phyloP scores from a whole-genome alignment of 208 protist genomes.

The Leishmania major region DNA sequence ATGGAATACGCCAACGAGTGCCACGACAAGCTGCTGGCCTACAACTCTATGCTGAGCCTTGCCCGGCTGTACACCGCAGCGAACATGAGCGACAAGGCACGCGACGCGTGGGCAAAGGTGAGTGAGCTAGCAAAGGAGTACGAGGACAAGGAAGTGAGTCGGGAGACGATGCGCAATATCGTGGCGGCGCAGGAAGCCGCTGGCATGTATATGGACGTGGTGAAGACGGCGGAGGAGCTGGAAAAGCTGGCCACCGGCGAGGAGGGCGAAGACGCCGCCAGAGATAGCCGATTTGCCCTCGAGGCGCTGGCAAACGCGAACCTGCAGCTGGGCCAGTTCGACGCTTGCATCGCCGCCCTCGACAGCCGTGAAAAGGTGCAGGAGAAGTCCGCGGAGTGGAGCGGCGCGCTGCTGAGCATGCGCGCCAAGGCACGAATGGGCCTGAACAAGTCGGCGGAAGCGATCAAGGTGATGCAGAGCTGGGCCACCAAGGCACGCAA shows the following conservation, averaged over 20 bases:
- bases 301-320: slow-evolving; percentile 83
- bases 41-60: slow-evolving; percentile 76
- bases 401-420: slow-evolving; percentile 62
- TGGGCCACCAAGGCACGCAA: slow-evolving; percentile 79
- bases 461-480: slow-evolving; percentile 76
- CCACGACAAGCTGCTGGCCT: slow-evolving; percentile 74
- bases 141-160: slow-evolving; percentile 81
- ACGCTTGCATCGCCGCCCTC: slow-evolving; percentile 68
- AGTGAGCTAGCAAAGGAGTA: slow-evolving; percentile 82
- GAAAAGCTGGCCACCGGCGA: slow-evolving; percentile 54
- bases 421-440: slow-evolving; percentile 78
- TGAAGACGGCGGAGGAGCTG: slow-evolving; percentile 77
- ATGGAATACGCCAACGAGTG: slow-evolving; percentile 70
- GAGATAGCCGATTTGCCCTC: slow-evolving; percentile 78
- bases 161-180: slow-evolving; percentile 89
- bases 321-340: slow-evolving; percentile 82
- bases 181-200: slow-evolving; percentile 66
- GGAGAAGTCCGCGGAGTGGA: slow-evolving; percentile 75
- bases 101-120: slow-evolving; percentile 75
- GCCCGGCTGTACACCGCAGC: slow-evolving; percentile 74
- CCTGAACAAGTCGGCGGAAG: slow-evolving; percentile 54
- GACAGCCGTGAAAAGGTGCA: slow-evolving; percentile 85
- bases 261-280: slow-evolving; percentile 70
- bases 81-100: slow-evolving; percentile 49
- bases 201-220: slow-evolving; percentile 67